Evolutionary conservation across 1,139 yeast genomes (phyloP).

Genomic region (Magnusiomyces magnusii): DNA sequence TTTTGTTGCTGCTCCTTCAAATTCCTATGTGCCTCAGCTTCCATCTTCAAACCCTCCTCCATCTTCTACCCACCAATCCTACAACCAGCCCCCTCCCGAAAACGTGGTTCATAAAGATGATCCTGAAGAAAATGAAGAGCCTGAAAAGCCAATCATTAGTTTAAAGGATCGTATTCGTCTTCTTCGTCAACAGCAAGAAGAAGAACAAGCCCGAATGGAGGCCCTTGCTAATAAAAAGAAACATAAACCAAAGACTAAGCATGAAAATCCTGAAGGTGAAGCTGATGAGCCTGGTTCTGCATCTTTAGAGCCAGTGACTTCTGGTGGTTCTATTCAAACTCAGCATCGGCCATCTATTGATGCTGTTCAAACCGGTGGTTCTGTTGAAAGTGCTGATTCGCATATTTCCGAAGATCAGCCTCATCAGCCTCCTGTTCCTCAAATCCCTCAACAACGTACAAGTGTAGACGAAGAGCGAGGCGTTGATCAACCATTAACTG

Average conservation of each 20-base stretch:
- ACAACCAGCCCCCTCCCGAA: constrained; percentile 17
- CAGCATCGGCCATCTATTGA: not conserved
- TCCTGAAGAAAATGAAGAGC: constrained; percentile 40
- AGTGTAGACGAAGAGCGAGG: not conserved
- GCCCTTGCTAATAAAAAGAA: constrained; percentile 56
- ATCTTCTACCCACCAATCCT: constrained; percentile 15
- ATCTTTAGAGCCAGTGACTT: not conserved
- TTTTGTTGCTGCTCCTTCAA: constrained; percentile 36
- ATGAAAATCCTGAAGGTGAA: not conserved
- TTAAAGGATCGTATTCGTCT: constrained; percentile 80
- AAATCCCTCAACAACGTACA: not conserved
- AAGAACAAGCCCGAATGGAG: constrained; percentile 69
- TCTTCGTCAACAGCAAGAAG: constrained; percentile 73
- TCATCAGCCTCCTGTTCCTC: not conserved
- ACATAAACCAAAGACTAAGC: constrained; percentile 34
- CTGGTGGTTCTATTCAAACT: not conserved
- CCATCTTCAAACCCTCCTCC: constrained; percentile 15
- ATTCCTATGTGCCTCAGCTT: constrained; percentile 35
- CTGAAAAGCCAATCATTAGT: constrained; percentile 62
- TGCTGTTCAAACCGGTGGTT: constrained; percentile 5
- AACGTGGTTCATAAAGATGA: constrained; percentile 13
- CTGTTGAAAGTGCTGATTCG: not conserved
- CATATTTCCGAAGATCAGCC: not conserved
- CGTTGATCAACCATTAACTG: not conserved
- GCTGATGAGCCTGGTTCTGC: not conserved